Evolutionary conservation across 2,329 filamentous ascomycete species (phyloP), one percentile per base, ranked within the genome.

Genomic region (Dryadomyces sulphureus): DNA sequence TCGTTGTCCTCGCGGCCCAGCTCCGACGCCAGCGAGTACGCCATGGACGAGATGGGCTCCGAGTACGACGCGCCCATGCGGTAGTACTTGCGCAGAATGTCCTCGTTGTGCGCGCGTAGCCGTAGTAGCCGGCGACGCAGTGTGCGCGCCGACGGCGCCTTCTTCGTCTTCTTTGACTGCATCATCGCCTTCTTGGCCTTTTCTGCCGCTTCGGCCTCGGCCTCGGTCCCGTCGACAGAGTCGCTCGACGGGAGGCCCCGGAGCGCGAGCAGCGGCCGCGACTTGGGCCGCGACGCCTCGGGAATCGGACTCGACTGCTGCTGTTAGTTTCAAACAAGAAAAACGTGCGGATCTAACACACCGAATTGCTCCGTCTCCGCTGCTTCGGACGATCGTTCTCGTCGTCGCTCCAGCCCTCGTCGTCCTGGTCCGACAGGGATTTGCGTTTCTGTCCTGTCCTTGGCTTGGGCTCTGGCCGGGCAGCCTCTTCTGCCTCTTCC

Each of bases 1-100:
- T 98, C 89, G 56, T 96, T 98, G 61, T 96, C 90, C 69, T 96
- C 92, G 45, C 89, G 83, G 51, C 92, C 92, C 7, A 98, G 76
- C 58, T 96, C 92, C 1, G 89, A 94, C 1, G 90, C 92, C 14
- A 98, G 71, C 0, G 88, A 93, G 62, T 96, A 98, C 58, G 95
- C 77, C 66, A 96, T 81, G 0, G 89, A 94, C 0, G 89, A 92
- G 46, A 96, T 85, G 1, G 92, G 92, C 59, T 98, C 92, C 0
- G 90, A 90, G 59, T 94, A 95, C 2, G 88, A 94, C 3, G 85
- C 81, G 36, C 92, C 92, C 25, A 86, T 73, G 24, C 79, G 75
- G 65, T 96, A 95, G 64, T 98, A 96, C 51, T 77, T 73, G 43
- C 83, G 77, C 34, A 96, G 68, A 1, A 89, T 70, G 0, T 65